phyloP scores from a whole-genome alignment of 371 early-diverging fungal species.

The Saksenaea oblongispora region DNA sequence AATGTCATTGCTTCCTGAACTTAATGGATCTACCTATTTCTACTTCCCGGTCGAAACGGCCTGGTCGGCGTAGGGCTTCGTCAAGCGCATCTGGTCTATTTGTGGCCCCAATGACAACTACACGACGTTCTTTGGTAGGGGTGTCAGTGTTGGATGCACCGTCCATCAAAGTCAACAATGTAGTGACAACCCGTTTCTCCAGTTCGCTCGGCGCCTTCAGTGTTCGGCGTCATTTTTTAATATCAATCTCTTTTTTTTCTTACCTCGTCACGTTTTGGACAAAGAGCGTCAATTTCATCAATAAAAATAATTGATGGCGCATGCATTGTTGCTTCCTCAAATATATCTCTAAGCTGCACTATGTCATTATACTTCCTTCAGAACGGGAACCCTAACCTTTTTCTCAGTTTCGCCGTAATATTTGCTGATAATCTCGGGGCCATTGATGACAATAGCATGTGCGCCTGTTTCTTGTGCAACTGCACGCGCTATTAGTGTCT shows the following conservation, averaged over 20 bases:
- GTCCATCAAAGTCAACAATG: conserved; percentile 96
- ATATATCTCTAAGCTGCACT: conserved; percentile 71
- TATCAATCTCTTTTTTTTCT: not conserved
- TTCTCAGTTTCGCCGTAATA: conserved; percentile 97
- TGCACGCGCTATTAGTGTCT: conserved; percentile 92
- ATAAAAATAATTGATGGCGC: conserved; percentile 96
- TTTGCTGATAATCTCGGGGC: conserved; percentile 94
- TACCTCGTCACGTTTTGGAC: conserved; percentile 88
- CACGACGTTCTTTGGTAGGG: conserved; percentile 18
- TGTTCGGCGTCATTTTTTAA: not conserved
- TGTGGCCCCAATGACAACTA: conserved; percentile 97
- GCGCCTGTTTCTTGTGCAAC: conserved; percentile 86
- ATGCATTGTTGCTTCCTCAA: conserved; percentile 79
- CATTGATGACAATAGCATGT: conserved; percentile 87
- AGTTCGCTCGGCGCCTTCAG: conserved; percentile 66
- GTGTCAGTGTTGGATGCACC: conserved; percentile 56
- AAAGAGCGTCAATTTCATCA: conserved; percentile 98
- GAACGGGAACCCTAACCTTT: conserved; percentile 49
- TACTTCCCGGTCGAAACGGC: conserved; percentile 96
- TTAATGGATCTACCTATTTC: conserved; percentile 73
- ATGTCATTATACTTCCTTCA: not conserved
- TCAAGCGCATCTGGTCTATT: conserved; percentile 96
- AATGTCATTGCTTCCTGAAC: not conserved
- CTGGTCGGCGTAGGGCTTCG: conserved; percentile 96
- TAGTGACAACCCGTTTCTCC: conserved; percentile 95